These are phyloP conservation scores for Camillea tinctor DNA, from an alignment of 2,329 filamentous ascomycete genomes.

Conservation along the genomic window DNA sequence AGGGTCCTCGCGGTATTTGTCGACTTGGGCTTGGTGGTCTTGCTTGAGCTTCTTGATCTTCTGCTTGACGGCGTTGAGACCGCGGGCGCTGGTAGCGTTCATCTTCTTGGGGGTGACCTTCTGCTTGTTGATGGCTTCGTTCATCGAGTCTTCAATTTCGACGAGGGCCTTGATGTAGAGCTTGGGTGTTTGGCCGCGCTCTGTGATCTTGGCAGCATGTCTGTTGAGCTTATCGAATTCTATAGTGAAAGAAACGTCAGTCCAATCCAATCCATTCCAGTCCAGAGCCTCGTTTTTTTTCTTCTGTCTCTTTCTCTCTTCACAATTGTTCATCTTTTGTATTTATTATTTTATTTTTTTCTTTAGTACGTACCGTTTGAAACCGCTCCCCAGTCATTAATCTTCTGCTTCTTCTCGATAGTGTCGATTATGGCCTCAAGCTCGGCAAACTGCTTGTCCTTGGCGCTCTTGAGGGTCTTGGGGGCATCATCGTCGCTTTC, in stretches of 20 bases:
- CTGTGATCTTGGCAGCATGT: slow-evolving; percentile 75
- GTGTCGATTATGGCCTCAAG: slow-evolving; percentile 83
- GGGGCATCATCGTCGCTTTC: slow-evolving; percentile 84
- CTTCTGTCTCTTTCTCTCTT: too few relatives aligned
- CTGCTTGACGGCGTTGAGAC: slow-evolving; percentile 95
- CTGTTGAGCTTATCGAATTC: slow-evolving; percentile 95
- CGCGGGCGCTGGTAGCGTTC: slow-evolving; percentile 92
- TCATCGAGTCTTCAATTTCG: slow-evolving; percentile 91
- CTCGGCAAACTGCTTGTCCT: slow-evolving; percentile 95
- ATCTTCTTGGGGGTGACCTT: slow-evolving; percentile 98
- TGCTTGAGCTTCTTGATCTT: slow-evolving; percentile 99
- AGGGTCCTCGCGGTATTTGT: slow-evolving; percentile 74
- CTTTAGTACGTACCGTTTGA: slow-evolving; percentile 68
- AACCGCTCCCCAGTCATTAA: slow-evolving; percentile 95
- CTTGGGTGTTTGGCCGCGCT: slow-evolving; percentile 80
- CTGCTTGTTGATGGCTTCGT: slow-evolving; percentile 90
- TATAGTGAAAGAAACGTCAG: slow-evolving; percentile 37
- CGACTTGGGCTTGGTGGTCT: slow-evolving; percentile 84
- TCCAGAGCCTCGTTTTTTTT: background rate
- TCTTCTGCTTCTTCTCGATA: slow-evolving; percentile 97
- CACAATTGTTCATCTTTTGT: too few relatives aligned
- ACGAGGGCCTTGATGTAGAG: slow-evolving; percentile 89
- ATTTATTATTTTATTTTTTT: too few relatives aligned
- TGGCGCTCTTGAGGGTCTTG: slow-evolving; percentile 91
- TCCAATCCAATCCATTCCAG: background rate